Percentiles rank a stretch among this genome's conserved stretches.
Evolutionary conservation across 768 basidiomycete species (phyloP).

Genomic region (Suillus weaverae): DNA sequence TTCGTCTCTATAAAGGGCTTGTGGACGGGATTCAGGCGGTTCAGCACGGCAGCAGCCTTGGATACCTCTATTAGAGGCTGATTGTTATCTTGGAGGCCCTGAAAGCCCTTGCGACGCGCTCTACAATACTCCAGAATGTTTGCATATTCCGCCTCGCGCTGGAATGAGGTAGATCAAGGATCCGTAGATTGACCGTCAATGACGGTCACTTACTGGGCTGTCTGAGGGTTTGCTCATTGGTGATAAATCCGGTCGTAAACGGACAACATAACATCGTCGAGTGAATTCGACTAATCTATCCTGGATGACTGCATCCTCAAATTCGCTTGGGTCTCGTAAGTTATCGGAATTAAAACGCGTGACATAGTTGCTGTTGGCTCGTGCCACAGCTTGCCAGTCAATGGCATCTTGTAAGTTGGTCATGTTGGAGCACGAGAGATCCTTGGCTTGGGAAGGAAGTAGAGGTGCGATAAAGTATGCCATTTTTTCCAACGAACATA

Average conservation of each 20-base stretch:
- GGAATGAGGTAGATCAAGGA: slow-evolving; percentile 12
- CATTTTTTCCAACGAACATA: slow-evolving; percentile 53
- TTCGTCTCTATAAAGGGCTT: slow-evolving; percentile 37
- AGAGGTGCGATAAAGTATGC: slow-evolving; percentile 72
- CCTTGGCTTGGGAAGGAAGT: slow-evolving; percentile 24
- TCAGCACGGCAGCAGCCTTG: slow-evolving; percentile 48
- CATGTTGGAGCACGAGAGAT: slow-evolving; percentile 6
- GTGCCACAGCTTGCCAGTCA: slow-evolving; percentile 61
- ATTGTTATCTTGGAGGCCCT: slow-evolving; percentile 55
- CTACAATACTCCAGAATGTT: slow-evolving; percentile 71
- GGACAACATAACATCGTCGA: slow-evolving; percentile 59
- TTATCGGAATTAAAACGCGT: slow-evolving; percentile 45
- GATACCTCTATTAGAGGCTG: slow-evolving; percentile 76
- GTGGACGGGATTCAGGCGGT: slow-evolving; percentile 59
- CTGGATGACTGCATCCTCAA: slow-evolving; percentile 69
- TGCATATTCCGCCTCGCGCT: slow-evolving; percentile 63
- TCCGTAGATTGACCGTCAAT: not conserved
- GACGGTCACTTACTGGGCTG: slow-evolving; percentile 51
- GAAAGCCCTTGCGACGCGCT: slow-evolving; percentile 58
- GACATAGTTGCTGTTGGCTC: slow-evolving; percentile 54
- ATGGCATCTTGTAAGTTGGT: slow-evolving; percentile 45
- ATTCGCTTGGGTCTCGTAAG: slow-evolving; percentile 32
- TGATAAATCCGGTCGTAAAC: slow-evolving; percentile 63
- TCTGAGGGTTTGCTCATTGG: slow-evolving; percentile 71
- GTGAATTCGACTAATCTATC: slow-evolving; percentile 79